These are phyloP conservation scores for Pseudozyma hubeiensis DNA, from an alignment of 1,284 basidiomycete species.

Conservation along the genomic window DNA sequence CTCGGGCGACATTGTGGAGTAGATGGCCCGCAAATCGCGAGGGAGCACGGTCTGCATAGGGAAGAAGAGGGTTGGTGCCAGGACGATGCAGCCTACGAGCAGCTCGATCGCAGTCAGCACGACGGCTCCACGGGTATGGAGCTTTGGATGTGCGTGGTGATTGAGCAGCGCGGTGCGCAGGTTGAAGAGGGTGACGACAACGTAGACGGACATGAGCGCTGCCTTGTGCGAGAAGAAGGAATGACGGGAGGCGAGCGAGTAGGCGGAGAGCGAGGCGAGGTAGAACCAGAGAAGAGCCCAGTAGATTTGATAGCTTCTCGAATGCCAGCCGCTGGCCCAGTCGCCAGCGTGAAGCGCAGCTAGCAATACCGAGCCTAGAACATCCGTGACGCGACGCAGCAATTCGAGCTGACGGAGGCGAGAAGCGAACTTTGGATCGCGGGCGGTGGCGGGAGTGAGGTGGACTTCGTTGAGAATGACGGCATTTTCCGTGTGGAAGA, in stretches of 20 bases:
- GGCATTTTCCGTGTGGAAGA: slow-evolving; percentile 66
- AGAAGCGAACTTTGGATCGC: slow-evolving; percentile 8
- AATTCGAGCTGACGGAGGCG: slow-evolving; percentile 30
- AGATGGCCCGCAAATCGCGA: slow-evolving; percentile 56
- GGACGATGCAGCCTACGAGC: slow-evolving; percentile 30
- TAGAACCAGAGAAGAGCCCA: slow-evolving; percentile 59
- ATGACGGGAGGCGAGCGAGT: slow-evolving; percentile 40
- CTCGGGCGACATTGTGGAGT: slow-evolving; percentile 61
- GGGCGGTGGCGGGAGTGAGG: slow-evolving; percentile 43
- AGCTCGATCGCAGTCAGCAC: slow-evolving; percentile 46
- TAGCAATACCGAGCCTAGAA: slow-evolving; percentile 39
- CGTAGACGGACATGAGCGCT: slow-evolving; percentile 46
- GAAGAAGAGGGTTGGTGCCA: slow-evolving; percentile 55
- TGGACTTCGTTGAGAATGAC: slow-evolving; percentile 67
- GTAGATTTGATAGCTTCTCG: slow-evolving; percentile 27
- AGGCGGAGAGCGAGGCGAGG: slow-evolving; percentile 48
- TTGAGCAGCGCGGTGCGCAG: slow-evolving; percentile 55
- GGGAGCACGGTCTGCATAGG: slow-evolving; percentile 56
- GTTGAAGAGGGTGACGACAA: slow-evolving; percentile 56
- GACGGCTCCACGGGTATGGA: slow-evolving; percentile 26
- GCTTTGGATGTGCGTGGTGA: slow-evolving; percentile 18
- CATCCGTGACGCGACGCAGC: slow-evolving; percentile 51
- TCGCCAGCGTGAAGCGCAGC: slow-evolving; percentile 44
- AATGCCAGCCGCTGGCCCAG: slow-evolving; percentile 33
- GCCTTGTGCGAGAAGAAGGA: slow-evolving; percentile 63